phyloP scores from a whole-genome alignment of 2,329 filamentous ascomycete species.

The Alternaria consortialis region DNA sequence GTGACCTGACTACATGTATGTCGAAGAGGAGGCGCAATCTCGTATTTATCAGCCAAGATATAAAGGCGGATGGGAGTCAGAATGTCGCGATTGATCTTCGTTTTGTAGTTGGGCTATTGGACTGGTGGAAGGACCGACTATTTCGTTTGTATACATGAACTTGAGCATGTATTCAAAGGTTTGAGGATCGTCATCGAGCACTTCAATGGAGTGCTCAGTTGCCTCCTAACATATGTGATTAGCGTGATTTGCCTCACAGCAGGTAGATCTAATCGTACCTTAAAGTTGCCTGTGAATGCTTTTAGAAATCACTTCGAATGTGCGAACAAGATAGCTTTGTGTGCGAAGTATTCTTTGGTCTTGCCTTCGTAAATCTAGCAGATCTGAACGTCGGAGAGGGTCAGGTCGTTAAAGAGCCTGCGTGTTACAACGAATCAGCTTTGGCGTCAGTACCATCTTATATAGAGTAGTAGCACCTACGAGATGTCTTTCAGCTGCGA shows the following conservation, averaged over 20 bases:
- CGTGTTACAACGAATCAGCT: neutral
- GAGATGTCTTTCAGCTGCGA: neutral
- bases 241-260: neutral
- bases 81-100: neutral
- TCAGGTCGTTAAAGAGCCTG: constrained; percentile 18
- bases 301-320: neutral
- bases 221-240: neutral
- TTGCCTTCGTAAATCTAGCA: constrained; percentile 5
- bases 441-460: neutral
- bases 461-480: neutral
- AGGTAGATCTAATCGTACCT: neutral
- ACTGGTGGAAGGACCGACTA: neutral
- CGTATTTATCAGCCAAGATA: neutral
- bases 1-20: neutral
- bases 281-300: neutral
- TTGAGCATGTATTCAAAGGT: neutral
- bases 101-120: accelerated
- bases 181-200: neutral
- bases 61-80: neutral
- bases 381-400: constrained; percentile 17
- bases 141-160: neutral
- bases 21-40: neutral
- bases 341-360: neutral
- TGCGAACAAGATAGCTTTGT: neutral
- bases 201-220: neutral